These are phyloP conservation scores for Cercospora sp. DNA, from an alignment of 2,329 filamentous ascomycete species.

Conservation along the genomic window DNA sequence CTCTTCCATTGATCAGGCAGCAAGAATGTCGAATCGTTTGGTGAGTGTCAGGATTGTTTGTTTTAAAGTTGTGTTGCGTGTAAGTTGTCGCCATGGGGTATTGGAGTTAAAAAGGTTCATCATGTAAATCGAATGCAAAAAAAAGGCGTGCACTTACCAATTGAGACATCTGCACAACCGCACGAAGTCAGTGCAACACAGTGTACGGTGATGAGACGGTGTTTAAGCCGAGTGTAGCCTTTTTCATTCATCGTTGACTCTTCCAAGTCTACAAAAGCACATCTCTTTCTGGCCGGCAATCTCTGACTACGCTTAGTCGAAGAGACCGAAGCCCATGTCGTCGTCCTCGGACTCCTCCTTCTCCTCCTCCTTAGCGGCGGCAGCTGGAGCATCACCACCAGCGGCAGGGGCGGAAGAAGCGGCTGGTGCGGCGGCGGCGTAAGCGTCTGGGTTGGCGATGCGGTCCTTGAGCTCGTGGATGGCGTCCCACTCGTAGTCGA, in stretches of 20 bases:
- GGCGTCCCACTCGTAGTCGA: conserved; percentile 90
- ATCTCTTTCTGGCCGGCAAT: conserved; percentile 13
- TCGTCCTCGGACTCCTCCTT: conserved; percentile 62
- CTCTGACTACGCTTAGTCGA: conserved; percentile 48
- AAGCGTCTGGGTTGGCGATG: conserved; percentile 97
- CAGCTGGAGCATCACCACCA: conserved; percentile 54
- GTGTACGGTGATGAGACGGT: not conserved
- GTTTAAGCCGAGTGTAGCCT: not conserved
- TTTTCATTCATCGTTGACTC: not conserved
- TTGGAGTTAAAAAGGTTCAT: conserved; percentile 8
- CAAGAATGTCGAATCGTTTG: not conserved
- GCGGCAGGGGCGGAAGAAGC: conserved; percentile 58
- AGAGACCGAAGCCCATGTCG: conserved; percentile 57
- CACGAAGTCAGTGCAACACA: not conserved
- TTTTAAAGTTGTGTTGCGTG: not conserved
- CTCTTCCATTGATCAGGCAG: not conserved
- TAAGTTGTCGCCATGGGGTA: not conserved
- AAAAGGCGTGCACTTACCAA: not conserved
- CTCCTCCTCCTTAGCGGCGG: conserved; percentile 60
- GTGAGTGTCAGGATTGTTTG: not conserved
- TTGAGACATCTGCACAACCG: not conserved
- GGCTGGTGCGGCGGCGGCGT: conserved; percentile 77
- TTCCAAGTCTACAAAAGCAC: not conserved
- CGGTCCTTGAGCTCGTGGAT: conserved; percentile 99
- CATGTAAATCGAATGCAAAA: not conserved